phyloP scores from a whole-genome alignment of 1,284 basidiomycete genomes.

The Ustilago tritici region DNA sequence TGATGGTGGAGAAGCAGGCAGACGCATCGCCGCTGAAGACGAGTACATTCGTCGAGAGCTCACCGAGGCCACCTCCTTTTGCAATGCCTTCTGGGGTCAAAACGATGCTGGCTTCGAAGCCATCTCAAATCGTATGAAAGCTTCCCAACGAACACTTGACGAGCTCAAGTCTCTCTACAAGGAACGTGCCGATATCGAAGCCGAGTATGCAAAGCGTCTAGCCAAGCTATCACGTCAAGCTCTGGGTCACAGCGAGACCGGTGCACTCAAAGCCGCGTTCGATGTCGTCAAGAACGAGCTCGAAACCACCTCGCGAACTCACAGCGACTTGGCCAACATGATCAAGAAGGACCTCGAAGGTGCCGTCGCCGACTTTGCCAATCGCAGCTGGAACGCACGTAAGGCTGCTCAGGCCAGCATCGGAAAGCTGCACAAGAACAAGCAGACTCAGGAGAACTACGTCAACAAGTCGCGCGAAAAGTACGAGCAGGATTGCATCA shows the following conservation, averaged over 20 bases:
- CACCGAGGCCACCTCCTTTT: constrained; percentile 78
- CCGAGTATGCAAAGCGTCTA: constrained; percentile 91
- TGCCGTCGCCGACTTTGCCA: constrained; percentile 63
- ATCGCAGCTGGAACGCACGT: constrained; percentile 54
- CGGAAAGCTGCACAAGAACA: constrained; percentile 67
- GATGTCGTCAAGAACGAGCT: constrained; percentile 85
- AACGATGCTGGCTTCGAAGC: constrained; percentile 88
- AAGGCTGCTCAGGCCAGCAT: constrained; percentile 59
- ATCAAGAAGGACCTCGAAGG: constrained; percentile 83
- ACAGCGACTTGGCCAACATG: constrained; percentile 79
- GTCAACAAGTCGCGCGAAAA: constrained; percentile 81
- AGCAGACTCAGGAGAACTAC: constrained; percentile 67
- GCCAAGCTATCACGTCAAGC: constrained; percentile 82
- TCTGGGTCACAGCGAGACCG: constrained; percentile 90
- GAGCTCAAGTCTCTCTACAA: constrained; percentile 89
- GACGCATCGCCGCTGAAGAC: constrained; percentile 59
- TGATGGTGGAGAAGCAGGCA: constrained; percentile 58
- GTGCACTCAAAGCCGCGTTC: constrained; percentile 83
- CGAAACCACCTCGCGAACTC: constrained; percentile 80
- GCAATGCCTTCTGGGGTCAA: constrained; percentile 89
- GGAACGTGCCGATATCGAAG: constrained; percentile 88
- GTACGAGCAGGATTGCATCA: constrained; percentile 92
- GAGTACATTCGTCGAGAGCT: constrained; percentile 59
- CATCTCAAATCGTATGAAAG: constrained; percentile 86
- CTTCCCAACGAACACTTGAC: constrained; percentile 85